Conservation (phyloP, 73 alveolate genomes). For the Durusdinium trenchii region DNA sequence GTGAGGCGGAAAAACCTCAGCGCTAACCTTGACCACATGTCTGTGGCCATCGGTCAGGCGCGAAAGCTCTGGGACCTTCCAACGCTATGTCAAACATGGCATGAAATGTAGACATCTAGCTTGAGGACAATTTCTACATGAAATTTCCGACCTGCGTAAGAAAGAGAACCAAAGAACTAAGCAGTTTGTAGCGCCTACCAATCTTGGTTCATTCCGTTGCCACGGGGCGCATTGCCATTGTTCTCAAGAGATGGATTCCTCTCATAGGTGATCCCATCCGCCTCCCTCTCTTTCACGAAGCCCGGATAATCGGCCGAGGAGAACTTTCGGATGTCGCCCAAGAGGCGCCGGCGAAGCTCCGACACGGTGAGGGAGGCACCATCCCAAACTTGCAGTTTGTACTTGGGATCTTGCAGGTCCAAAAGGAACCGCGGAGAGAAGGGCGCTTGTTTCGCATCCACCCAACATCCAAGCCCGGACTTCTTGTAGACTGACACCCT, state of each 20-base stretch:
- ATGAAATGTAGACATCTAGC: too few relatives aligned
- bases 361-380: not conserved
- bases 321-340: not conserved
- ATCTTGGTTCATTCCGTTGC: not conserved
- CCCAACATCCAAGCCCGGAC: slow-evolving; percentile 31
- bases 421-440: not conserved
- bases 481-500: not conserved
- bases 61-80: too few relatives aligned
- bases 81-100: too few relatives aligned
- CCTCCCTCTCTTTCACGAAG: not conserved
- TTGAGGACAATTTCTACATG: too few relatives aligned
- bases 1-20: slow-evolving; percentile 24
- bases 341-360: not conserved
- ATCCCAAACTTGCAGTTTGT: slow-evolving; percentile 25
- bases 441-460: not conserved
- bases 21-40: not conserved
- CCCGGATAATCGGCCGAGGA: slow-evolving; percentile 21
- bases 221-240: slow-evolving; percentile 13
- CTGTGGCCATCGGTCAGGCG: too few relatives aligned
- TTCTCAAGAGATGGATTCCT: slow-evolving; percentile 22
- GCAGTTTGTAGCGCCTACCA: too few relatives aligned
- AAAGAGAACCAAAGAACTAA: too few relatives aligned
- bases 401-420: slow-evolving; percentile 3
- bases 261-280: slow-evolving; percentile 16
- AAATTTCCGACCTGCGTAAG: too few relatives aligned